Evolutionary conservation across 306 rosid genomes (phyloP).

Genomic region (Myrica gale): DNA sequence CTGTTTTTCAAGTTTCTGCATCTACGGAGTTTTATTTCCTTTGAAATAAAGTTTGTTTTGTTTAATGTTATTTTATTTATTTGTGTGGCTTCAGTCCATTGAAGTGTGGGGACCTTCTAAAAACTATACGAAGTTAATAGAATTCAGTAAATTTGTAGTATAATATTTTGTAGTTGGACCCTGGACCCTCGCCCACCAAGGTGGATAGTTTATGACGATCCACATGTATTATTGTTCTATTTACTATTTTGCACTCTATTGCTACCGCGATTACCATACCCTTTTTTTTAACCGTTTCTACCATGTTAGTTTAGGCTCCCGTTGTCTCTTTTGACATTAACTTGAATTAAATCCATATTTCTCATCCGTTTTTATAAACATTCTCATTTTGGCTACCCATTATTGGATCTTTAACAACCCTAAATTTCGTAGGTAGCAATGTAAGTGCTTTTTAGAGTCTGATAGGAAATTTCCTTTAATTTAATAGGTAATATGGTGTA

Average conservation of each 20-base stretch:
- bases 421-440: no score
- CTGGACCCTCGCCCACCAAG: no score
- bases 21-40: constrained; percentile 4
- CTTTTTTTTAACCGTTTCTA: not conserved
- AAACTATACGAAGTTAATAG: not conserved
- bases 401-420: not conserved
- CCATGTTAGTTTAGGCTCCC: no score
- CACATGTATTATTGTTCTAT: no score
- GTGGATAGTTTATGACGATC: not conserved
- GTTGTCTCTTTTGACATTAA: no score
- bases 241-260: not conserved
- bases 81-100: not conserved
- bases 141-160: not conserved
- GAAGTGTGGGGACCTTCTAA: not conserved
- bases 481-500: no score
- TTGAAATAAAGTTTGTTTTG: constrained; percentile 10
- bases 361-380: no score
- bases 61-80: constrained; percentile 3
- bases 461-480: no score
- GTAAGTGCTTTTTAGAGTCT: no score
- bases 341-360: no score
- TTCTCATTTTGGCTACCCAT: no score
- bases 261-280: constrained; percentile 9
- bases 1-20: not conserved
- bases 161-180: not conserved